Percentiles rank a stretch among this genome's conserved stretches.
These are phyloP conservation scores for Leccinum incarnatum DNA, from an alignment of 768 basidiomycete genomes.

Conservation along the genomic window DNA sequence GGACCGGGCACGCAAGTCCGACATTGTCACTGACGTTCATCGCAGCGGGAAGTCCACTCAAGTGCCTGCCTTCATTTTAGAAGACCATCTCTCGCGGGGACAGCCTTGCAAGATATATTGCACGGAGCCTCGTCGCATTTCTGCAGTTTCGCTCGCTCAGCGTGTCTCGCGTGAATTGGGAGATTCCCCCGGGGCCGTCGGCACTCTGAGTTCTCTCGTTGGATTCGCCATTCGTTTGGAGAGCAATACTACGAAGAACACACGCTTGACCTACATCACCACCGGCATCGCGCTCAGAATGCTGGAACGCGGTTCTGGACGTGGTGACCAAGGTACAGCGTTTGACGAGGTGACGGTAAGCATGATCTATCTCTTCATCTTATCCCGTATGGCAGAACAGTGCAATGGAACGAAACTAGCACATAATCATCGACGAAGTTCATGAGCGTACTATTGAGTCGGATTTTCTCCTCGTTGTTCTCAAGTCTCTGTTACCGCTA, in stretches of 20 bases:
- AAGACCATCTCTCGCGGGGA: slow-evolving; percentile 80
- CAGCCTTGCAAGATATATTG: slow-evolving; percentile 87
- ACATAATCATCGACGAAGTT: slow-evolving; percentile 96
- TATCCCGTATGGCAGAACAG: not conserved
- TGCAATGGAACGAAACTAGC: slow-evolving; percentile 42
- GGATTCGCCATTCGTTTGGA: slow-evolving; percentile 95
- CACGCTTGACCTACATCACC: slow-evolving; percentile 80
- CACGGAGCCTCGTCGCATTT: slow-evolving; percentile 94
- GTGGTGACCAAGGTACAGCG: slow-evolving; percentile 67
- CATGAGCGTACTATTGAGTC: slow-evolving; percentile 98
- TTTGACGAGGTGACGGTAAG: slow-evolving; percentile 94
- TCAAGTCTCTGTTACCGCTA: slow-evolving; percentile 76
- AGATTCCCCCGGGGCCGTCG: slow-evolving; percentile 74
- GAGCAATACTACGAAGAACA: slow-evolving; percentile 76
- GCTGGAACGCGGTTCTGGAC: slow-evolving; percentile 83
- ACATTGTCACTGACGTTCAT: slow-evolving; percentile 5
- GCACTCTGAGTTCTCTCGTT: slow-evolving; percentile 74
- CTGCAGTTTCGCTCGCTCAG: slow-evolving; percentile 93
- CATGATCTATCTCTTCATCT: slow-evolving; percentile 6
- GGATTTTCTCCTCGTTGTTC: slow-evolving; percentile 92
- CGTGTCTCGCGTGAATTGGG: slow-evolving; percentile 91
- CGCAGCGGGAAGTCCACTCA: slow-evolving; percentile 94
- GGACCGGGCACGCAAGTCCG: slow-evolving; percentile 39
- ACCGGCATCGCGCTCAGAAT: slow-evolving; percentile 95
- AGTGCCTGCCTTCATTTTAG: slow-evolving; percentile 90